Percentiles rank a stretch among this genome's conserved stretches.
These are phyloP conservation scores for Terfezia boudieri DNA, from an alignment of 495 filamentous ascomycete genomes.

Conservation along the genomic window DNA sequence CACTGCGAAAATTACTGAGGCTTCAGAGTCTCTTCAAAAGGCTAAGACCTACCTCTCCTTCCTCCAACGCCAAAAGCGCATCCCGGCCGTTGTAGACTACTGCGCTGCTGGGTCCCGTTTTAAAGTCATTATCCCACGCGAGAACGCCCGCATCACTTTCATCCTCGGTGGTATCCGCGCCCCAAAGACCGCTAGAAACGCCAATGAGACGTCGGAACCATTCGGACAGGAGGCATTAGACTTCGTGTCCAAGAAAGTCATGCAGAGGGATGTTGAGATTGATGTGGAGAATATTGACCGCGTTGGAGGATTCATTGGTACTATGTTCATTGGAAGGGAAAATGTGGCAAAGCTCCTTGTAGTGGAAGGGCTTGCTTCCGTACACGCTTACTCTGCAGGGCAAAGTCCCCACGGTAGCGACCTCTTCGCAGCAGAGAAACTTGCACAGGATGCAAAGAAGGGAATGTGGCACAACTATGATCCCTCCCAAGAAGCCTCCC, in stretches of 20 bases:
- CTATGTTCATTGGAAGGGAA: constrained; percentile 80
- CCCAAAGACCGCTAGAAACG: constrained; percentile 64
- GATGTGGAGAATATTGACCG: constrained; percentile 91
- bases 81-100: constrained; percentile 91
- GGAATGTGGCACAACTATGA: constrained; percentile 88
- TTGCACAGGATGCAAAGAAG: constrained; percentile 67
- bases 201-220: constrained; percentile 66
- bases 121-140: constrained; percentile 73
- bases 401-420: constrained; percentile 76
- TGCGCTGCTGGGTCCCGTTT: constrained; percentile 93
- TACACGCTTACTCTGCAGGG: constrained; percentile 87
- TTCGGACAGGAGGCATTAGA: constrained; percentile 91
- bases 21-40: constrained; percentile 79
- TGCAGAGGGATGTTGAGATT: constrained; percentile 92
- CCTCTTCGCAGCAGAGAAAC: constrained; percentile 65
- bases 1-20: constrained; percentile 53
- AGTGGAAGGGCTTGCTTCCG: constrained; percentile 78
- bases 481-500: constrained; percentile 43
- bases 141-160: constrained; percentile 84
- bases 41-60: constrained; percentile 79
- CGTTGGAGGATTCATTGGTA: constrained; percentile 90
- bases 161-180: constrained; percentile 85
- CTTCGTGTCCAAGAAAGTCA: constrained; percentile 60
- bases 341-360: constrained; percentile 87
- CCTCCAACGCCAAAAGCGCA: constrained; percentile 67